Percentiles rank a stretch among this genome's conserved stretches.
Conservation (phyloP, 2,329 filamentous ascomycete genomes). For the Fusarium chuoi region DNA sequence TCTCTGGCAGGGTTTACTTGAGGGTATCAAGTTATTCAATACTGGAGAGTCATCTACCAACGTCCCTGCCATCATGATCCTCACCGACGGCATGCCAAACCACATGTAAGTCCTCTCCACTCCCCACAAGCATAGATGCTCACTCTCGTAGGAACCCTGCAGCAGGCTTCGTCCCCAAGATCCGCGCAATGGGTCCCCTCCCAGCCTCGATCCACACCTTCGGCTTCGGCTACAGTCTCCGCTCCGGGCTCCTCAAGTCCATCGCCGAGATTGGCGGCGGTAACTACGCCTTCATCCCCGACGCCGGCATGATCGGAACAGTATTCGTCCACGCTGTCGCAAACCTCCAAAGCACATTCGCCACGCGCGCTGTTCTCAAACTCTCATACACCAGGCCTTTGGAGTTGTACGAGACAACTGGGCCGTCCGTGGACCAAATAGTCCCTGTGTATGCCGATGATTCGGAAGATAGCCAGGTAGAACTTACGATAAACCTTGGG, state of each 20-base stretch:
- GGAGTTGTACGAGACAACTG: slow-evolving; percentile 53
- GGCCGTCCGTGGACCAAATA: slow-evolving; percentile 52
- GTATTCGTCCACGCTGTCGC: slow-evolving; percentile 71
- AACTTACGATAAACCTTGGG: slow-evolving; percentile 56
- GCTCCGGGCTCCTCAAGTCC: slow-evolving; percentile 65
- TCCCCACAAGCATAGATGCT: not conserved
- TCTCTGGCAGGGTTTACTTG: slow-evolving; percentile 66
- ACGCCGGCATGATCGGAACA: slow-evolving; percentile 71
- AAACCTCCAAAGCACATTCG: slow-evolving; percentile 69
- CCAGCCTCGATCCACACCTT: slow-evolving; percentile 56
- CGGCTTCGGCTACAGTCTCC: slow-evolving; percentile 50
- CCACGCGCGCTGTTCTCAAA: slow-evolving; percentile 57
- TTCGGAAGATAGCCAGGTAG: slow-evolving; percentile 16
- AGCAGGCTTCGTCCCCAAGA: slow-evolving; percentile 65
- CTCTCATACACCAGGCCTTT: slow-evolving; percentile 53
- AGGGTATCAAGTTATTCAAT: slow-evolving; percentile 61
- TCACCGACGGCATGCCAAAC: slow-evolving; percentile 67
- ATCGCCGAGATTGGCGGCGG: slow-evolving; percentile 68
- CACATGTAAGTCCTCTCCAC: slow-evolving; percentile 51
- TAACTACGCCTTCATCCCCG: slow-evolving; percentile 70
- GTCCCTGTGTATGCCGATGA: slow-evolving; percentile 30
- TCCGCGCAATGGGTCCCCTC: slow-evolving; percentile 54
- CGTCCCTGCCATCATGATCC: slow-evolving; percentile 62
- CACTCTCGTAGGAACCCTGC: slow-evolving; percentile 53
- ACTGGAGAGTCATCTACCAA: slow-evolving; percentile 45